phyloP scores from a whole-genome alignment of 352 stramenopile genomes.

The Globisporangium alternatum region DNA sequence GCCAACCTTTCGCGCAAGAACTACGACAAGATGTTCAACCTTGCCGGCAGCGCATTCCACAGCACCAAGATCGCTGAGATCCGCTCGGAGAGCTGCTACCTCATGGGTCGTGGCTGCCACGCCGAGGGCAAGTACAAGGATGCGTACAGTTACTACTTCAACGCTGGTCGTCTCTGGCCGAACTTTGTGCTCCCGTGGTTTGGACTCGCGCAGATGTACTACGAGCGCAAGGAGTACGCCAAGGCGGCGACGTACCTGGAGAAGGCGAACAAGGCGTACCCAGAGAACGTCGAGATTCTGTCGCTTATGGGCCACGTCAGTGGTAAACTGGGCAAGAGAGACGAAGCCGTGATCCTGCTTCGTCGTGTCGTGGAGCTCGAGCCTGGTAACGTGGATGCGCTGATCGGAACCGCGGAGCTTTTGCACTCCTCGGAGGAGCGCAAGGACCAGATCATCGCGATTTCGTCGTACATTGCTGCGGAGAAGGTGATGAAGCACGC shows the following conservation, averaged over 20 bases:
- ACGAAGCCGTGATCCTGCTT: constrained; percentile 76
- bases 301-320: constrained; percentile 81
- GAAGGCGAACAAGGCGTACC: constrained; percentile 88
- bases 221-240: constrained; percentile 79
- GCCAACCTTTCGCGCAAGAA: constrained; percentile 82
- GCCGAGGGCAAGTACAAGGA: constrained; percentile 93
- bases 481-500: constrained; percentile 87
- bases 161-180: constrained; percentile 85
- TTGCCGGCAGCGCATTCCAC: constrained; percentile 86
- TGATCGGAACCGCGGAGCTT: constrained; percentile 81
- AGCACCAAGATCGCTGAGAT: constrained; percentile 90
- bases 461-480: constrained; percentile 87
- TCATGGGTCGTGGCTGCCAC: constrained; percentile 95
- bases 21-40: constrained; percentile 90
- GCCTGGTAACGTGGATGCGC: constrained; percentile 79
- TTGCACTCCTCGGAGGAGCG: constrained; percentile 72
- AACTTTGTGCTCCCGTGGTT: constrained; percentile 88
- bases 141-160: constrained; percentile 96
- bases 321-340: constrained; percentile 75
- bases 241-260: constrained; percentile 85
- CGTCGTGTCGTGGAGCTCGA: constrained; percentile 84
- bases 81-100: constrained; percentile 95
- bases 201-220: constrained; percentile 88
- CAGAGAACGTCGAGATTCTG: constrained; percentile 85
- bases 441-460: constrained; percentile 87